Percentiles rank a stretch among this genome's conserved stretches.
phyloP scores from a whole-genome alignment of 805 yeast species.

The Monosporozyma servazzii region DNA sequence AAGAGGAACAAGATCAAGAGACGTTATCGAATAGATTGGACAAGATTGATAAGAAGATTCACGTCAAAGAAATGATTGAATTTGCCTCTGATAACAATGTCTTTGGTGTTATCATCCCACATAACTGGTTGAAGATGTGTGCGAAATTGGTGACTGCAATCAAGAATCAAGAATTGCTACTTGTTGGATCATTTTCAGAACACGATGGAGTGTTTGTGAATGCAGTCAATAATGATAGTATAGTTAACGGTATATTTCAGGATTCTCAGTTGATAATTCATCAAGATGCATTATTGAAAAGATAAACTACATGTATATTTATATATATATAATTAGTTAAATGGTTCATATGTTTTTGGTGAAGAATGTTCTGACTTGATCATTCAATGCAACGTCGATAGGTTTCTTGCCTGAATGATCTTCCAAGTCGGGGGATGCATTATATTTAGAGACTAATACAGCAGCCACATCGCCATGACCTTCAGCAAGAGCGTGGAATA shows the following conservation, averaged over 20 bases:
- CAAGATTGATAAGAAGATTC: constrained; percentile 4
- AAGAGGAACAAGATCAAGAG: neutral
- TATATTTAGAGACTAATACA: constrained; percentile 43
- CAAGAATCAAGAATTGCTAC: constrained; percentile 68
- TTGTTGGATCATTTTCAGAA: constrained; percentile 53
- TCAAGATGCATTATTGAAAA: neutral
- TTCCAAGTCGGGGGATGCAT: constrained; percentile 48
- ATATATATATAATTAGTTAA: neutral
- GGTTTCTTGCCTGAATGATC: constrained; percentile 49
- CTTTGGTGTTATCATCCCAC: constrained; percentile 73
- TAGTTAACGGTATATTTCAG: constrained; percentile 21
- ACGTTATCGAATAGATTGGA: neutral
- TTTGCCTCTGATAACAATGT: constrained; percentile 78
- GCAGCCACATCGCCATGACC: constrained; percentile 76
- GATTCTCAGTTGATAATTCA: constrained; percentile 14
- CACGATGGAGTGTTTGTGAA: neutral
- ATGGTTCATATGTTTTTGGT: constrained; percentile 11
- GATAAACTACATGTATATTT: neutral
- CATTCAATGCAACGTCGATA: constrained; percentile 45
- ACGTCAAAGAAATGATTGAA: constrained; percentile 66
- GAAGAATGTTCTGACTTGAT: constrained; percentile 38
- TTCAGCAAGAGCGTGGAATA: constrained; percentile 87
- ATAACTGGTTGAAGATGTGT: constrained; percentile 58
- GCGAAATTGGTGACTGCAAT: constrained; percentile 70
- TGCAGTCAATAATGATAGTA: constrained; percentile 11